Evolutionary conservation across 2,329 filamentous ascomycete genomes (phyloP).

Genomic region (Aspergillus sp.): DNA sequence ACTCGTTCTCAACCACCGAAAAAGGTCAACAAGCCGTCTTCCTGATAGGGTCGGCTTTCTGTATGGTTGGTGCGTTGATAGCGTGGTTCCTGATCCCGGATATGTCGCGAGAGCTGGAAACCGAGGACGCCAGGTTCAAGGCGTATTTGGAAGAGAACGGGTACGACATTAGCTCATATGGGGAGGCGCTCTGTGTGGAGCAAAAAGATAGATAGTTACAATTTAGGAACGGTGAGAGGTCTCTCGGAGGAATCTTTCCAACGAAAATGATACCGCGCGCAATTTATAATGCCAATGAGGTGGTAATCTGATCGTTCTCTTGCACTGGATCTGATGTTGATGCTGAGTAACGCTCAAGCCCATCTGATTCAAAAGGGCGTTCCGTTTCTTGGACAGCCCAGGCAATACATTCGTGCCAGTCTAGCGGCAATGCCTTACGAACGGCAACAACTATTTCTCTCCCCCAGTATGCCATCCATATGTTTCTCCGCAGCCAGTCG

Average conservation of each 20-base stretch:
- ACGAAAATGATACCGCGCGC: too few relatives aligned
- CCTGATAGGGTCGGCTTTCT: conserved; percentile 55
- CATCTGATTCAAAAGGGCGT: background rate
- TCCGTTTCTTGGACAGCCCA: conserved; percentile 1
- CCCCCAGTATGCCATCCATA: background rate
- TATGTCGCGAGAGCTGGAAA: conserved; percentile 45
- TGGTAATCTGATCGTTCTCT: background rate
- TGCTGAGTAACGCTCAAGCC: background rate
- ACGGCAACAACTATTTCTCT: background rate
- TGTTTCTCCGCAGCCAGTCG: background rate
- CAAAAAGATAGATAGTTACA: background rate
- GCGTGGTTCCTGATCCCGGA: conserved; percentile 52
- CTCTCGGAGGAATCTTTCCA: too few relatives aligned
- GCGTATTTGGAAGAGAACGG: conserved; percentile 48
- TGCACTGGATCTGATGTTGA: background rate
- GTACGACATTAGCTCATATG: conserved; percentile 33
- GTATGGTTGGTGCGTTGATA: conserved; percentile 49
- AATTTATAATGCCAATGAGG: background rate
- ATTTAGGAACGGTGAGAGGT: too few relatives aligned
- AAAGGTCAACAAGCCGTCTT: conserved; percentile 55
- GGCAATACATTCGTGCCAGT: conserved; percentile 1
- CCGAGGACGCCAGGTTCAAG: conserved; percentile 50
- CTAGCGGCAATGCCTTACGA: background rate
- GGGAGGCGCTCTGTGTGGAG: conserved; percentile 11
- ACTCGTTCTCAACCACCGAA: conserved; percentile 43